Evolutionary conservation across 177 flowering plant genomes (phyloP).

Genomic region (Tripterygium wilfordii): DNA sequence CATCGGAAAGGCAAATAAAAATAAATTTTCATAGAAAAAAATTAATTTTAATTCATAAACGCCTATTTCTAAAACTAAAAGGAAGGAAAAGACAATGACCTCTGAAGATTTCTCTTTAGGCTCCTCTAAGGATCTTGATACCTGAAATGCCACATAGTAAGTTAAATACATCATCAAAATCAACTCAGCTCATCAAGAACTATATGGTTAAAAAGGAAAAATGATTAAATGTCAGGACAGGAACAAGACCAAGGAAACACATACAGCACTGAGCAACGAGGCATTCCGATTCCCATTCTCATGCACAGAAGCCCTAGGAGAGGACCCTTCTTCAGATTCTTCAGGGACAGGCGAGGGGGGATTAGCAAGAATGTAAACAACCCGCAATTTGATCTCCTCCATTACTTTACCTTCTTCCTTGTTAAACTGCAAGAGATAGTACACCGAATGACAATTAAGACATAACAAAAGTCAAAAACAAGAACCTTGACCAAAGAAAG

Average conservation of each 20-base stretch:
- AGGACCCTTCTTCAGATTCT: constrained; percentile 78
- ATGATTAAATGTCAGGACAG: neutral
- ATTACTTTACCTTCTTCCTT: constrained; percentile 61
- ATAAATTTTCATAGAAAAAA: too few relatives aligned
- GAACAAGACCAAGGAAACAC: constrained; percentile 6
- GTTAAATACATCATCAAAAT: too few relatives aligned
- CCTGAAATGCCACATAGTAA: constrained; percentile 9
- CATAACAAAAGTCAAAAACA: too few relatives aligned
- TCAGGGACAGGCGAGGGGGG: constrained; percentile 93
- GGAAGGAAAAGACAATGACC: constrained; percentile 2
- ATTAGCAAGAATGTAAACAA: constrained; percentile 67
- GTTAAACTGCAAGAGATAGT: constrained; percentile 47
- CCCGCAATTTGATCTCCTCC: constrained; percentile 76
- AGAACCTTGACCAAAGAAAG: too few relatives aligned
- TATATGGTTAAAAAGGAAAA: neutral
- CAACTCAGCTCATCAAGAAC: too few relatives aligned
- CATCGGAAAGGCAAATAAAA: too few relatives aligned
- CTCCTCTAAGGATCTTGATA: constrained; percentile 17
- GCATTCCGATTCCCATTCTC: constrained; percentile 40
- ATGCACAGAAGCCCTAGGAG: constrained; percentile 47
- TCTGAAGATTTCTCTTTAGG: constrained; percentile 16
- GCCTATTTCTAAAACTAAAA: too few relatives aligned
- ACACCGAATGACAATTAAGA: neutral
- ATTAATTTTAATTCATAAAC: too few relatives aligned
- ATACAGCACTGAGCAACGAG: constrained; percentile 48